Percentiles rank a stretch among this genome's conserved stretches.
These are phyloP conservation scores for Heliophila coronopifolia DNA, from an alignment of 441 rosid species.

Conservation along the genomic window DNA sequence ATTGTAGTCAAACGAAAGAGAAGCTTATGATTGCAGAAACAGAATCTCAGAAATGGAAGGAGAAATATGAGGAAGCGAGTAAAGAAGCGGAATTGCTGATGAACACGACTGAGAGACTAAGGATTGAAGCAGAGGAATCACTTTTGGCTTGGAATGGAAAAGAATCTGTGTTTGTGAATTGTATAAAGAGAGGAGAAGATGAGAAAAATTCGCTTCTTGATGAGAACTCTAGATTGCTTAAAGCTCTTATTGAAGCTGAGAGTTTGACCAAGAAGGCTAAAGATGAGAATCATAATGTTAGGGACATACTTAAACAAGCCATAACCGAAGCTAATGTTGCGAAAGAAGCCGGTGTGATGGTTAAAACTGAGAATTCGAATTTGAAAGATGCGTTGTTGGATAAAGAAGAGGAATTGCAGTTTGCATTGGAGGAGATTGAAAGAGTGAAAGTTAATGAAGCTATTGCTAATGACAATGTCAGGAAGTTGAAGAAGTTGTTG, in stretches of 20 bases:
- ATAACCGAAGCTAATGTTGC: slow-evolving; percentile 76
- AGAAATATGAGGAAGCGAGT: slow-evolving; percentile 39
- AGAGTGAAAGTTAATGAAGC: slow-evolving; percentile 51
- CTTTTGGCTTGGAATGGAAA: slow-evolving; percentile 68
- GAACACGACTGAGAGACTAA: slow-evolving; percentile 58
- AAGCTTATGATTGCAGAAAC: slow-evolving; percentile 34
- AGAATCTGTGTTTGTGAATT: slow-evolving; percentile 61
- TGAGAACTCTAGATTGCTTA: slow-evolving; percentile 43
- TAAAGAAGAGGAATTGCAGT: slow-evolving; percentile 56
- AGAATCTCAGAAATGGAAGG: slow-evolving; percentile 35
- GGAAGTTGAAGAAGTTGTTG: slow-evolving; percentile 48
- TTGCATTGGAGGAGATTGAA: slow-evolving; percentile 55
- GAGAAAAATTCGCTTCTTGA: slow-evolving; percentile 45
- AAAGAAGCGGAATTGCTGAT: slow-evolving; percentile 48
- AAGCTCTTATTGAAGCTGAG: slow-evolving; percentile 39
- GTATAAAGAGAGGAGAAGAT: slow-evolving; percentile 64
- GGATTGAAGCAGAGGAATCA: slow-evolving; percentile 75
- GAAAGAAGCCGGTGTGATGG: slow-evolving; percentile 75
- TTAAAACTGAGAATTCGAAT: slow-evolving; percentile 60
- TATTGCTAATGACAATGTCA: slow-evolving; percentile 46
- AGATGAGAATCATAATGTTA: slow-evolving; percentile 57
- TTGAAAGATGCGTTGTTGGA: slow-evolving; percentile 57
- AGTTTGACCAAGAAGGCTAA: slow-evolving; percentile 34
- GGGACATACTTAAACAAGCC: slow-evolving; percentile 84
- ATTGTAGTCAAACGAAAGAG: slow-evolving; percentile 44